Conservation (phyloP, 352 stramenopile species). For the Saprolegnia diclina region DNA sequence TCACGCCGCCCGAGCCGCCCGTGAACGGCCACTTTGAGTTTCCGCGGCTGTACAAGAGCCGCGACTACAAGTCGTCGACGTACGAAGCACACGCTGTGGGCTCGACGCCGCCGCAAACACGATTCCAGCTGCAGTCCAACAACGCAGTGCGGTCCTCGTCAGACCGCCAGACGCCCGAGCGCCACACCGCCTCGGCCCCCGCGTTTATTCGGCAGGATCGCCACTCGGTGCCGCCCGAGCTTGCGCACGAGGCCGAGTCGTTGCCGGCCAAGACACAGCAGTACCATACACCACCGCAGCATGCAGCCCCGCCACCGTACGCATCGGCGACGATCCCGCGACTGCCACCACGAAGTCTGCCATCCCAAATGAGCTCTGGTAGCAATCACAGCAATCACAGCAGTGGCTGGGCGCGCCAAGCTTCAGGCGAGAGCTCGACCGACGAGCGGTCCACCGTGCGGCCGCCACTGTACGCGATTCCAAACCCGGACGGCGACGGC, state of each 20-base stretch:
- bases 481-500: not conserved
- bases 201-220: not conserved
- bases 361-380: too few relatives aligned
- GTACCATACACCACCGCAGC: too few relatives aligned
- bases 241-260: not conserved
- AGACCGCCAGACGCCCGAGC: not conserved
- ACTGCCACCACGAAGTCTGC: too few relatives aligned
- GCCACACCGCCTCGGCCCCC: not conserved
- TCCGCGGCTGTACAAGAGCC: not conserved
- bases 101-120: not conserved
- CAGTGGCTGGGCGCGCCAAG: not conserved
- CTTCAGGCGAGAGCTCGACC: not conserved
- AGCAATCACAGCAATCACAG: too few relatives aligned
- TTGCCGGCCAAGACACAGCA: too few relatives aligned
- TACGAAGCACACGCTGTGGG: too few relatives aligned
- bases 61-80: too few relatives aligned
- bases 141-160: not conserved
- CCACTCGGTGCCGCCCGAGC: not conserved
- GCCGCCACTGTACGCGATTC: not conserved
- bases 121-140: not conserved
- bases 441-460: not conserved
- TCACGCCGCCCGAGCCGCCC: not conserved
- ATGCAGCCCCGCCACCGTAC: too few relatives aligned
- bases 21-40: not conserved
- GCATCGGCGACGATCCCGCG: too few relatives aligned